These are phyloP conservation scores for Gyrodon lividus DNA, from an alignment of 768 basidiomycete species.

Conservation along the genomic window DNA sequence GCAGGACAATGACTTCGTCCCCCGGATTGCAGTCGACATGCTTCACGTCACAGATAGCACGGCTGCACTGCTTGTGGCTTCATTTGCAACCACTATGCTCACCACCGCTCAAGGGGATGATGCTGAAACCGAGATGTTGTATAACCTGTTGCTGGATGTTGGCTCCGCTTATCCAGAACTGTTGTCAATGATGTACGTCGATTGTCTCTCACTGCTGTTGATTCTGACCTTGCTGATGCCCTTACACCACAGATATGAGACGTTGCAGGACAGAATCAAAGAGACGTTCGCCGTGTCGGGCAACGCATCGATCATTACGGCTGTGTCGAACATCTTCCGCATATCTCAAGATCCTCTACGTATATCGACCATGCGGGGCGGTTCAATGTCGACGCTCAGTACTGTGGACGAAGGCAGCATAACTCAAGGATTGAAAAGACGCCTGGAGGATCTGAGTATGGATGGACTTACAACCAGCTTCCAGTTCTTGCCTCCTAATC, in stretches of 20 bases:
- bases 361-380: slow-evolving; percentile 39
- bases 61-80: slow-evolving; percentile 69
- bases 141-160: slow-evolving; percentile 71
- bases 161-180: slow-evolving; percentile 67
- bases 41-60: slow-evolving; percentile 62
- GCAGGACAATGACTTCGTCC: slow-evolving; percentile 46
- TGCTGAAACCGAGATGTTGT: slow-evolving; percentile 78
- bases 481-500: slow-evolving; percentile 60
- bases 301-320: slow-evolving; percentile 66
- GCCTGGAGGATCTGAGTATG: slow-evolving; percentile 71
- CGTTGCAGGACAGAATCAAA: slow-evolving; percentile 70
- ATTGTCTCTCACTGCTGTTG: slow-evolving; percentile 2
- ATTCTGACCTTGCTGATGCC: slow-evolving; percentile 6
- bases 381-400: slow-evolving; percentile 64
- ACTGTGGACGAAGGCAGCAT: slow-evolving; percentile 55
- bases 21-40: slow-evolving; percentile 53
- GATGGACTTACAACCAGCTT: slow-evolving; percentile 71
- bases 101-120: slow-evolving; percentile 76
- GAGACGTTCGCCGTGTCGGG: slow-evolving; percentile 70
- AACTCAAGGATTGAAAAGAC: slow-evolving; percentile 46
- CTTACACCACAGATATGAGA: slow-evolving; percentile 59
- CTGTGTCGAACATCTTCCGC: slow-evolving; percentile 75
- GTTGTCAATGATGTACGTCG: slow-evolving; percentile 67
- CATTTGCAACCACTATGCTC: slow-evolving; percentile 76
- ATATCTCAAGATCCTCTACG: slow-evolving; percentile 57